phyloP scores from a whole-genome alignment of 108 stramenopile genomes.

The Schizochytrium sp. region DNA sequence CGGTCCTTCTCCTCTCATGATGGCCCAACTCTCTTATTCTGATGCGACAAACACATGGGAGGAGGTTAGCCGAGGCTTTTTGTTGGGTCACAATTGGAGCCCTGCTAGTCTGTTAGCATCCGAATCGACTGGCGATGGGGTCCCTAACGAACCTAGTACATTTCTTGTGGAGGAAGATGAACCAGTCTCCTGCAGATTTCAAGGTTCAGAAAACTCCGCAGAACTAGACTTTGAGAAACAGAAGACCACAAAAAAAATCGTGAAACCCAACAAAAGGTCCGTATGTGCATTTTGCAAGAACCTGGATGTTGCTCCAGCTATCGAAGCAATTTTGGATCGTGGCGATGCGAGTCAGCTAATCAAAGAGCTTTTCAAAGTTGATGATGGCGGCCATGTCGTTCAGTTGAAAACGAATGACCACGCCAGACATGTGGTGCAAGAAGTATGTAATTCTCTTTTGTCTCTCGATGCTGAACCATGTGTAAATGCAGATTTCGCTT shows the following conservation, averaged over 20 bases:
- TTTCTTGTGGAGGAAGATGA: background rate
- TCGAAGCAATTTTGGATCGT: background rate
- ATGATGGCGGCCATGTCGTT: background rate
- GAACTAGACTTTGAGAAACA: background rate
- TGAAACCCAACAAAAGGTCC: background rate
- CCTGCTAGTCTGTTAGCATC: background rate
- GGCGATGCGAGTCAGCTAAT: background rate
- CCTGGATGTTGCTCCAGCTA: background rate
- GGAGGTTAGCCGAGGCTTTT: constrained; percentile 36
- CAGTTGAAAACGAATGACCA: constrained; percentile 26
- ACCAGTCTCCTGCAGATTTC: background rate
- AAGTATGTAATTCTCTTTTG: background rate
- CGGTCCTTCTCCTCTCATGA: constrained; percentile 32
- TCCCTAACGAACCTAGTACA: background rate
- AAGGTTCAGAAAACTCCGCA: background rate
- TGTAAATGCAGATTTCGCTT: background rate
- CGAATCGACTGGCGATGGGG: background rate
- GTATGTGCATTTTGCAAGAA: background rate
- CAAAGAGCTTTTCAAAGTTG: background rate
- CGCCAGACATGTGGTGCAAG: background rate
- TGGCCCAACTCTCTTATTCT: constrained; percentile 12
- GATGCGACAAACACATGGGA: background rate
- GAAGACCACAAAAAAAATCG: background rate
- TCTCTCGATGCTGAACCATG: background rate
- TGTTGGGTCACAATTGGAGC: background rate